Evolutionary conservation across 495 filamentous ascomycete species (phyloP), one percentile per base, ranked within the genome.

Genomic region (Penicillium cosmopolitanum): DNA sequence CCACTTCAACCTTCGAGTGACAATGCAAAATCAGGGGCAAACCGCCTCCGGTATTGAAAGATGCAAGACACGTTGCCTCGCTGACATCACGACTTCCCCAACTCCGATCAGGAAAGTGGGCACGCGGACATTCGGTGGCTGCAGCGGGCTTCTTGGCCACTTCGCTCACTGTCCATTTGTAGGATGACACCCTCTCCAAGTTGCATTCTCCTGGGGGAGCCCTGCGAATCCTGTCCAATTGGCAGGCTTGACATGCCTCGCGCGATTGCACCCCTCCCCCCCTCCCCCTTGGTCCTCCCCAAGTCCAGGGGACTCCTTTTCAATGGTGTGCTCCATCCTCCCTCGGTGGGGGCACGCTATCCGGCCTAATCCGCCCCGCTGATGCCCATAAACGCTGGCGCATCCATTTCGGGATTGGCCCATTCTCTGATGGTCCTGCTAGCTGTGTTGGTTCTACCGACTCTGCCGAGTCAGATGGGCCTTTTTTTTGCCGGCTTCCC

Each of bases 321-420:
- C n/a, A 44, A 44, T 44, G 15, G 42, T 16, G 13, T 44, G 16
- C n/a, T 44, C 42, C 42, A 44, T 44, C 19, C 42, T 3, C 42
- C 42, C 16, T 44, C 42, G 16, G 42, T 44, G 42, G 42, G 42
- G 42, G 42, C 28, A n/a, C 38, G 21, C 21, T 48, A 64, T 64
- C 62, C 62, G 42, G 50, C 38, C 21, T 23, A 60, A 64, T 44
- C 61, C 61, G 61, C 62, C 62, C 62, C 62, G 57, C 62, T 44
- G 42, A 44, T 44, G 42, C n/a, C 42, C 42, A 44, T 44, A n/a
- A 44, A 44, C 42, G 7, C 15, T 7, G 42, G 42, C 16, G 42
- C n/a, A 5, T 57, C 48, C 48, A 50, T 25, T 40, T 13, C n/a
- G n/a, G 46, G 46, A 48, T 48, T 48, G 19, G 50, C 50, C 23